Conservation (phyloP, 257 asterid genomes). For the Pogostemon cablin region DNA sequence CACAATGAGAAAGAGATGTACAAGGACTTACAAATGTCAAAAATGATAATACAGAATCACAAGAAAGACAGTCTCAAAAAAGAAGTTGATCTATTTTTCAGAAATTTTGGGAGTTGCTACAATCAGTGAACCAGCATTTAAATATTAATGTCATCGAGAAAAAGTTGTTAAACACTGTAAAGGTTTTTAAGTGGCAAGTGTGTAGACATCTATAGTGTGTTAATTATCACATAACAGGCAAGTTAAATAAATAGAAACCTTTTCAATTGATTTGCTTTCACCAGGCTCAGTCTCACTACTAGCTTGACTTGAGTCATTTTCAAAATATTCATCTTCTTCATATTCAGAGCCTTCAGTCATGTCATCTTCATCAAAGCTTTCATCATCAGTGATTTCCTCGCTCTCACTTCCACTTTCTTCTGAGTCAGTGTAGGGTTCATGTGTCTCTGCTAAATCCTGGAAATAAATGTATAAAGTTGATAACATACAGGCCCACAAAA, state of each 20-base stretch:
- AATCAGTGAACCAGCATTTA: neutral
- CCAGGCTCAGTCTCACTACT: constrained; percentile 45
- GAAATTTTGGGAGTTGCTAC: too few species aligned
- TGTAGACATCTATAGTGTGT: constrained; percentile 12
- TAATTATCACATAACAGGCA: constrained; percentile 18
- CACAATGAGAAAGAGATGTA: too few species aligned
- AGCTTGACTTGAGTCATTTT: constrained; percentile 48
- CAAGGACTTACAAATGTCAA: too few species aligned
- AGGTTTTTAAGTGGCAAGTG: neutral
- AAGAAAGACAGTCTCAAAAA: too few species aligned
- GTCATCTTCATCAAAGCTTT: constrained; percentile 58
- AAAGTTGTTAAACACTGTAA: neutral
- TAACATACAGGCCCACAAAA: too few species aligned
- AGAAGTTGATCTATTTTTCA: too few species aligned
- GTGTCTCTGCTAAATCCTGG: constrained; percentile 74
- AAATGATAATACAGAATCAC: too few species aligned
- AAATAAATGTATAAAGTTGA: constrained; percentile 8
- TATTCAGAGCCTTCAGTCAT: constrained; percentile 54
- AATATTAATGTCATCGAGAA: constrained; percentile 10
- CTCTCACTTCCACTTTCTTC: constrained; percentile 89
- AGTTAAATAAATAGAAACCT: constrained; percentile 51
- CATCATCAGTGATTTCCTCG: constrained; percentile 80
- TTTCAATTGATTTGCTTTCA: constrained; percentile 42
- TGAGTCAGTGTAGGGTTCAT: constrained; percentile 87
- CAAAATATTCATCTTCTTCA: constrained; percentile 54